These are phyloP conservation scores for Macrolepiota dolichaula DNA, from an alignment of 768 basidiomycete species.

Conservation along the genomic window DNA sequence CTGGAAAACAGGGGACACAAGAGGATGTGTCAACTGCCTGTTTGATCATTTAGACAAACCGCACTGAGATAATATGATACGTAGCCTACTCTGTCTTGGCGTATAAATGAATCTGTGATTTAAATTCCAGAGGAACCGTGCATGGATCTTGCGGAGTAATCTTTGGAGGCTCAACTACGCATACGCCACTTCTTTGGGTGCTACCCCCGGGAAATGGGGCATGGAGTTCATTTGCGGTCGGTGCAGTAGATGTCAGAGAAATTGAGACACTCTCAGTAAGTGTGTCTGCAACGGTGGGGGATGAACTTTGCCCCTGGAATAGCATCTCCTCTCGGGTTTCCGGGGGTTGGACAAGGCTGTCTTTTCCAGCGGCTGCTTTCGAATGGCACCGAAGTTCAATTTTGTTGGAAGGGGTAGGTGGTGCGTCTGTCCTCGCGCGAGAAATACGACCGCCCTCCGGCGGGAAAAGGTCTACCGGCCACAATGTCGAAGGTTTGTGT, in stretches of 20 bases:
- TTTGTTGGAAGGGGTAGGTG: constrained; percentile 43
- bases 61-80: not conserved
- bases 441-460: constrained; percentile 31
- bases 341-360: constrained; percentile 14
- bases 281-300: not conserved
- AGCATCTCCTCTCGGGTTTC: constrained; percentile 31
- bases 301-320: not conserved
- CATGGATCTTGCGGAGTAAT: constrained; percentile 48
- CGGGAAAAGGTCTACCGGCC: constrained; percentile 47
- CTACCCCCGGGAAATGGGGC: not conserved
- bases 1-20: constrained; percentile 70
- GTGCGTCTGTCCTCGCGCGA: constrained; percentile 34
- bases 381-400: constrained; percentile 42
- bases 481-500: constrained; percentile 53
- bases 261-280: not conserved
- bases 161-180: constrained; percentile 56
- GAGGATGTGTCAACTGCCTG: constrained; percentile 61
- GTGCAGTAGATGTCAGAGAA: not conserved
- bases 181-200: constrained; percentile 23
- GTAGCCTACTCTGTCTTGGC: constrained; percentile 62
- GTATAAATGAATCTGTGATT: constrained; percentile 74
- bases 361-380: constrained; percentile 16
- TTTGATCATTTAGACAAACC: not conserved
- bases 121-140: constrained; percentile 42
- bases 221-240: not conserved